Evolutionary conservation across 805 yeast genomes (phyloP), one percentile per base, ranked within the genome.

Genomic region (Candida cerambycidarum): DNA sequence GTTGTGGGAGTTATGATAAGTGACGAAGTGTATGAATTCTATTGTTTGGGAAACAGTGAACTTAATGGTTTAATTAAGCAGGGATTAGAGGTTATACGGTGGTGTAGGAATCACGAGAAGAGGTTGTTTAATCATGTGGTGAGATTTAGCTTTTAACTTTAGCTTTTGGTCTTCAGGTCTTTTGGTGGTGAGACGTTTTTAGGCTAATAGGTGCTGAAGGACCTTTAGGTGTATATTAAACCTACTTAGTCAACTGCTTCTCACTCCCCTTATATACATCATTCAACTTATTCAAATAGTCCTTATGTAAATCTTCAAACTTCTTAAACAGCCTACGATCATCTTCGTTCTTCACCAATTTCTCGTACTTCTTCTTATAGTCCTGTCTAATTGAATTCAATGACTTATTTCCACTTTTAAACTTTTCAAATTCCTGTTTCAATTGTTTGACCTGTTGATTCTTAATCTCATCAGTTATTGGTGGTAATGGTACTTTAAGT

Each of bases 21-120:
- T 1, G 67, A 67, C 45, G 57, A 55, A 11, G 47, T 39, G 3
- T 65, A 56, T 38, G 75, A 66, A 38, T 66, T 65, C 44, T 69
- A 63, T 50, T 68, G 75, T 46, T 41, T 71, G 32, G 57, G 66
- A 32, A 54, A 57, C n/a, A 78, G 81, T 1, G 73, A 76, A 33
- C 79, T 82, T 32, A 77, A 77, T 30, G 70, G 75, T 0, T 62
- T 89, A 45, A 75, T 84, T 12, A 67, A 67, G 15, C 80, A 87
- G 46, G 82, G 89, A 30, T 72, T 80, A 39, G 69, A 72, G 15
- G 78, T 89, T 11, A 80, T 85, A 7, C 71, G 72, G 38, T 90
- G 97, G 96, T 83, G 95, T 52, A 73, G 77, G 46, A 79, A 73
- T 48, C 77, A 86, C 51, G 85, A 85, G 48, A 80, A 79, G 41